Conservation (phyloP, 1,284 basidiomycete species). For the Sporisorium sorghi region DNA sequence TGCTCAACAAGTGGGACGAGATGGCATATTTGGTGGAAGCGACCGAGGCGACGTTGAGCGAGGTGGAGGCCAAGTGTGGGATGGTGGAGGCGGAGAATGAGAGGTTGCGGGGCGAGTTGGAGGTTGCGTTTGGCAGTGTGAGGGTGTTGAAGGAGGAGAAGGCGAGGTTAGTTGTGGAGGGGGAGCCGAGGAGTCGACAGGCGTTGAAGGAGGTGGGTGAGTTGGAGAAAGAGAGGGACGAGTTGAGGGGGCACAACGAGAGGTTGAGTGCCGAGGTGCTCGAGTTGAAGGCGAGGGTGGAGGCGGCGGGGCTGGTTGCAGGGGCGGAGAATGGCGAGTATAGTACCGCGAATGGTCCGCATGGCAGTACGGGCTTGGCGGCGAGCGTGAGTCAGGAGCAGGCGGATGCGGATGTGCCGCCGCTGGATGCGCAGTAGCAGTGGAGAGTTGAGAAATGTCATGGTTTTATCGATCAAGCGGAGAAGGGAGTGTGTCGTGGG, state of each 20-base stretch:
- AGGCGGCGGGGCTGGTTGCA: background rate
- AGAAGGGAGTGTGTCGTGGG: background rate
- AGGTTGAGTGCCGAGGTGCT: slow-evolving; percentile 12
- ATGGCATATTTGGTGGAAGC: slow-evolving; percentile 59
- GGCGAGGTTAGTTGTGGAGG: slow-evolving; percentile 8
- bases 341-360: background rate
- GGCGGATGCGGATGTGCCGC: slow-evolving; percentile 3
- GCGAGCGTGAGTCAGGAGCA: background rate
- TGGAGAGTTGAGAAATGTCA: background rate
- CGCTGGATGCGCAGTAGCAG: background rate
- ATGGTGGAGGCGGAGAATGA: slow-evolving; percentile 38
- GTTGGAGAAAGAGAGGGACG: slow-evolving; percentile 17
- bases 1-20: slow-evolving; percentile 56
- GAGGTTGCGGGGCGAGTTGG: slow-evolving; percentile 28
- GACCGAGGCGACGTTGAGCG: slow-evolving; percentile 42
- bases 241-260: slow-evolving; percentile 19
- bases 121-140: slow-evolving; percentile 3
- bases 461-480: background rate
- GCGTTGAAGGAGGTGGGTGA: background rate
- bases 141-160: slow-evolving; percentile 26
- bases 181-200: background rate
- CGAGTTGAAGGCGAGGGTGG: slow-evolving; percentile 27
- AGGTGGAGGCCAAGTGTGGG: slow-evolving; percentile 16
- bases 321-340: background rate
- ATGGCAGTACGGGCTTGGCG: background rate